Percentiles rank a stretch among this genome's conserved stretches.
Evolutionary conservation across 305 asterid species (phyloP).

Genomic region (Rubia peregrina): DNA sequence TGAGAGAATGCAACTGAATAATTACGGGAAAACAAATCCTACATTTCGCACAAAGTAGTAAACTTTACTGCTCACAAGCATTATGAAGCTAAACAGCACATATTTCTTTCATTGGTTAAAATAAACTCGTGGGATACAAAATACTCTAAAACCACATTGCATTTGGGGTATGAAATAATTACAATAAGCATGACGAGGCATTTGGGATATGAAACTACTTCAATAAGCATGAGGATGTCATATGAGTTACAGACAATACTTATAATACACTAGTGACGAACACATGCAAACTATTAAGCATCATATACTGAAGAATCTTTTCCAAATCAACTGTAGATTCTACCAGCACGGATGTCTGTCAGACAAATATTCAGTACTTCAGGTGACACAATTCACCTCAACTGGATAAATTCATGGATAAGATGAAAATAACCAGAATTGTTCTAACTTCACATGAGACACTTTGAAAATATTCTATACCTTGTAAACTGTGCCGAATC

Average conservation of each 20-base stretch:
- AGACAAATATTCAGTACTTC: background rate
- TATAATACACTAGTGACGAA: too few species aligned
- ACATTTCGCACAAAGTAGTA: background rate
- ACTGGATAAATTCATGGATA: background rate
- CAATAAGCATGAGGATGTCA: background rate
- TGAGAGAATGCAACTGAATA: conserved; percentile 32
- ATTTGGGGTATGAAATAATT: background rate
- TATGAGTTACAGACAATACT: background rate
- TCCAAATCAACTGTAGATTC: background rate
- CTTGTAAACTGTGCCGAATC: conserved; percentile 91
- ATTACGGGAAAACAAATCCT: conserved; percentile 11
- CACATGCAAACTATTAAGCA: background rate
- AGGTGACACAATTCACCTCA: background rate
- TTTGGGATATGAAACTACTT: background rate
- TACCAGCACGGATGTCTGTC: background rate
- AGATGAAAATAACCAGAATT: background rate
- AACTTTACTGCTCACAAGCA: background rate
- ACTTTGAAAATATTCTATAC: conserved; percentile 24
- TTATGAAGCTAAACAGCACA: background rate
- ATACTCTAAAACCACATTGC: background rate
- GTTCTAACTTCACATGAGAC: background rate
- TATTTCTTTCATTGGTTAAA: background rate
- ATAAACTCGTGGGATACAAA: background rate
- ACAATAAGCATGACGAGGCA: background rate
- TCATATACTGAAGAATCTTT: background rate